A percentile compares a stretch with the other conserved stretches of the same genome.
Evolutionary conservation across 805 yeast genomes (phyloP).

Genomic region (Candida coleopterorum): DNA sequence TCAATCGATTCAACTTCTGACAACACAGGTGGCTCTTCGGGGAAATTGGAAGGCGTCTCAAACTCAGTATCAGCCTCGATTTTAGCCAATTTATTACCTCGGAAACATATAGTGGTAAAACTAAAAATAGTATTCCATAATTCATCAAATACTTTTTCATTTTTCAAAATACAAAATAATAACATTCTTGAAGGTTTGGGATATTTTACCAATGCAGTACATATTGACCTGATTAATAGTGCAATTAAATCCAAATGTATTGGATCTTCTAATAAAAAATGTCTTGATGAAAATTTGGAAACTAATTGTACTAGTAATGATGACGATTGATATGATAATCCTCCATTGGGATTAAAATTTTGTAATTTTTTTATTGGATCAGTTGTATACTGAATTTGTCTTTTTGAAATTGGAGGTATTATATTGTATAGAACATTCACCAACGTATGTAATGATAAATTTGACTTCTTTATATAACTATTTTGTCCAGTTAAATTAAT

Average conservation of each 20-base stretch:
- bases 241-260: slow-evolving; percentile 55
- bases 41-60: slow-evolving; percentile 1
- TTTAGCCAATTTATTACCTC: slow-evolving; percentile 16
- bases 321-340: slow-evolving; percentile 50
- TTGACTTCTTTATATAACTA: slow-evolving; percentile 14
- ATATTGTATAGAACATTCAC: slow-evolving; percentile 61
- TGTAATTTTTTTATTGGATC: slow-evolving; percentile 21
- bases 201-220: slow-evolving; percentile 46
- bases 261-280: slow-evolving; percentile 33
- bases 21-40: not conserved
- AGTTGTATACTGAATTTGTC: slow-evolving; percentile 14
- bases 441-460: slow-evolving; percentile 38
- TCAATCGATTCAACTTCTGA: slow-evolving; percentile 25
- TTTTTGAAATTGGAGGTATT: slow-evolving; percentile 36
- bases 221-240: slow-evolving; percentile 50
- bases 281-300: slow-evolving; percentile 29
- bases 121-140: slow-evolving; percentile 30
- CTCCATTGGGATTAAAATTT: slow-evolving; percentile 34
- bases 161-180: slow-evolving; percentile 44
- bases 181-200: slow-evolving; percentile 52
- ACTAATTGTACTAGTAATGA: slow-evolving; percentile 41
- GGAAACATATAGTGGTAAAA: slow-evolving; percentile 19
- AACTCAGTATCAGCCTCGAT: slow-evolving; percentile 10
- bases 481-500: slow-evolving; percentile 11
- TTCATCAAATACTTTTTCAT: slow-evolving; percentile 33